Evolutionary conservation across 73 alveolate genomes (phyloP).

Genomic region (Effrenium voratum): DNA sequence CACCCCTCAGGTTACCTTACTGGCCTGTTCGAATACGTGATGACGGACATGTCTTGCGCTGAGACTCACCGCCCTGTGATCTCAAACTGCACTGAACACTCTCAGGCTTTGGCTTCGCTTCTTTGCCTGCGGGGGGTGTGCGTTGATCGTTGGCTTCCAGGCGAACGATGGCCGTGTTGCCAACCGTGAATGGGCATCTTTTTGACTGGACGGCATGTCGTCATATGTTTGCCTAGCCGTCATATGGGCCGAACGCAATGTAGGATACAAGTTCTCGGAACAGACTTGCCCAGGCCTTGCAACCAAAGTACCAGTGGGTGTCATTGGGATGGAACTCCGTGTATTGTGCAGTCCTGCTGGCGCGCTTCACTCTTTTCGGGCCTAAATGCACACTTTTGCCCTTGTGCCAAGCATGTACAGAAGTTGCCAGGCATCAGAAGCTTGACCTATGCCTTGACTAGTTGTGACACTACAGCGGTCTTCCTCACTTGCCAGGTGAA

Average conservation of each 20-base stretch:
- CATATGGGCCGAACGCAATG: too few relatives aligned
- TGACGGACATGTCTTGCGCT: conserved; percentile 47
- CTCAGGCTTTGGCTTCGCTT: conserved; percentile 29
- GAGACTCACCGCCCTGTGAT: neutral
- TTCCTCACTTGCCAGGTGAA: conserved; percentile 44
- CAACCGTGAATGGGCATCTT: neutral
- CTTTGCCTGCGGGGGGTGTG: conserved; percentile 67
- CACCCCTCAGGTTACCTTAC: conserved; percentile 22
- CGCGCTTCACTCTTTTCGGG: too few relatives aligned
- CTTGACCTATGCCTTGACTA: too few relatives aligned
- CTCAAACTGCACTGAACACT: neutral
- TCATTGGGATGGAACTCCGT: conserved; percentile 48
- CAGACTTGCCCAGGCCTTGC: conserved; percentile 62
- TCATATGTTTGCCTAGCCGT: too few relatives aligned
- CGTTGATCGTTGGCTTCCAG: conserved; percentile 65
- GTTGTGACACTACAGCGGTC: too few relatives aligned
- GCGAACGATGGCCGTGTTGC: neutral
- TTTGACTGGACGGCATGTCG: neutral
- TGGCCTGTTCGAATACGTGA: conserved; percentile 79
- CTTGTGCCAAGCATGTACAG: too few relatives aligned
- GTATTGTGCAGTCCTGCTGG: conserved; percentile 16
- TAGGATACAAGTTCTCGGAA: too few relatives aligned
- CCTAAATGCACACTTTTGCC: too few relatives aligned
- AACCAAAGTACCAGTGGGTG: conserved; percentile 69
- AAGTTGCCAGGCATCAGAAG: too few relatives aligned